A percentile compares a stretch with the other conserved stretches of the same genome.
Evolutionary conservation across 2,329 filamentous ascomycete genomes (phyloP).

Genomic region (Ophiostoma triangulosporum): DNA sequence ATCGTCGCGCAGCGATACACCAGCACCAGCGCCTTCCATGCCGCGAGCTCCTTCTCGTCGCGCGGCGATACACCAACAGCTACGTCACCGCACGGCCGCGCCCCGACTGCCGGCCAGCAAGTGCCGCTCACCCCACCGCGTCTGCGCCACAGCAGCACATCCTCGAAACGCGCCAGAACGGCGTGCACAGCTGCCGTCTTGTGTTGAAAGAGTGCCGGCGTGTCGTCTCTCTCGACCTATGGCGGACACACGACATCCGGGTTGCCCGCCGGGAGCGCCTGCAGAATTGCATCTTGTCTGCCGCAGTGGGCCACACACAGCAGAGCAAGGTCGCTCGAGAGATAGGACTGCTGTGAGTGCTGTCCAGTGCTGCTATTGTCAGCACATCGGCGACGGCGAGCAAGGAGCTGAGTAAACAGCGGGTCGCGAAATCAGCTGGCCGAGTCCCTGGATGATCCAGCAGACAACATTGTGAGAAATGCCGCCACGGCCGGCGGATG

Average conservation of each 20-base stretch:
- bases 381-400: conserved; percentile 13
- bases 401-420: conserved; percentile 19
- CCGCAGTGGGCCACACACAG: neutral
- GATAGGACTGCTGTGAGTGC: neutral
- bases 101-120: conserved; percentile 20
- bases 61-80: conserved; percentile 28
- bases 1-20: conserved; percentile 26
- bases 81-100: conserved; percentile 21
- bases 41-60: conserved; percentile 22
- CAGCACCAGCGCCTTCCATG: conserved; percentile 20
- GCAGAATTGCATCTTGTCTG: neutral
- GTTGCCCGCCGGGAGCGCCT: neutral
- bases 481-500: conserved; percentile 32
- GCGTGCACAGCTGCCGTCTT: neutral
- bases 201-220: neutral
- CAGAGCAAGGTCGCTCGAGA: neutral
- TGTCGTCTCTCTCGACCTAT: neutral
- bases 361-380: conserved; percentile 10
- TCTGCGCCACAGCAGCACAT: conserved; percentile 23
- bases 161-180: conserved; percentile 17
- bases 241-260: neutral
- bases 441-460: conserved; percentile 24
- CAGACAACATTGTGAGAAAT: conserved; percentile 28
- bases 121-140: conserved; percentile 29
- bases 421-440: conserved; percentile 22